Evolutionary conservation across 164 flowering plant genomes (phyloP).

Genomic region (Nymphaea thermarum): DNA sequence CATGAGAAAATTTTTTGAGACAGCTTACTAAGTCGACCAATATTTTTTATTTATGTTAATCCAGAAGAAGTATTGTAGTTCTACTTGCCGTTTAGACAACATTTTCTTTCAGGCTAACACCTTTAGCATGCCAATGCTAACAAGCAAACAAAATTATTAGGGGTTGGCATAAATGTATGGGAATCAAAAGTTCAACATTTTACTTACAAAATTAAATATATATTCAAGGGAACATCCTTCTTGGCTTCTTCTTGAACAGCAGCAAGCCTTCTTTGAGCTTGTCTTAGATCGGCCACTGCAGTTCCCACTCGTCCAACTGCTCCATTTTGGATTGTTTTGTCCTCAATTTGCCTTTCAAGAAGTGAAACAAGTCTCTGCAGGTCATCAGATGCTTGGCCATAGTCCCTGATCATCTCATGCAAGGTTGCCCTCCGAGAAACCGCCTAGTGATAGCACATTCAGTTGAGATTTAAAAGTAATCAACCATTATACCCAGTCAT

Average conservation of each 20-base stretch:
- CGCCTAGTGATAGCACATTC: conserved; percentile 31
- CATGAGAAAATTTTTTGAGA: too few relatives aligned
- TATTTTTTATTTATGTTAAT: too few relatives aligned
- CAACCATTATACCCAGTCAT: too few relatives aligned
- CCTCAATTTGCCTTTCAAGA: conserved; percentile 38
- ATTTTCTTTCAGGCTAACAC: too few relatives aligned
- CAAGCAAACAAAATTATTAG: too few relatives aligned
- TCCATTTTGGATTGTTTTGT: conserved; percentile 24
- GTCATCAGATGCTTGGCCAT: conserved; percentile 68
- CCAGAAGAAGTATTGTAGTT: too few relatives aligned
- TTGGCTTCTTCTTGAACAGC: conserved; percentile 52
- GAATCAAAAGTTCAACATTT: background rate
- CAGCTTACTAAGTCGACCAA: too few relatives aligned
- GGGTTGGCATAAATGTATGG: too few relatives aligned
- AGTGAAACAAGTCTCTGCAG: conserved; percentile 47
- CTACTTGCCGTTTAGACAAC: too few relatives aligned
- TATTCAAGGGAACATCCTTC: conserved; percentile 50
- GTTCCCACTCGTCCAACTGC: conserved; percentile 17
- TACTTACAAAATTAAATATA: conserved; percentile 85
- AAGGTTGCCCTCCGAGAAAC: conserved; percentile 82
- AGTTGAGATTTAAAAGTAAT: too few relatives aligned
- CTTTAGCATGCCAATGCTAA: too few relatives aligned
- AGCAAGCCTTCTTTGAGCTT: conserved; percentile 42
- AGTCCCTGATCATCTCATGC: conserved; percentile 83
- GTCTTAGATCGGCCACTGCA: conserved; percentile 34